phyloP scores from a whole-genome alignment of 2,329 filamentous ascomycete species.

The Scleromitrula shiraiana region DNA sequence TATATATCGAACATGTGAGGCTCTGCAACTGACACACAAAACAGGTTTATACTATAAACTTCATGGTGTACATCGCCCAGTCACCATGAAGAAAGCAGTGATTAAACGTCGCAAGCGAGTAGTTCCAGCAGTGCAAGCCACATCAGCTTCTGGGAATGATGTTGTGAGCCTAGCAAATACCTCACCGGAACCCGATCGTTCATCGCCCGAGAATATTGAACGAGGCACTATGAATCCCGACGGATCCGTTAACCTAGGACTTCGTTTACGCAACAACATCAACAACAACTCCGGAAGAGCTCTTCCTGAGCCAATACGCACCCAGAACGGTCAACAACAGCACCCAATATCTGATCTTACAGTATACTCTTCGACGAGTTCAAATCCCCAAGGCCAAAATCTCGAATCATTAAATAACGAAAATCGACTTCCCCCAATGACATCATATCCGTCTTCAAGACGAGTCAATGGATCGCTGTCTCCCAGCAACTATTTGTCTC shows the following conservation, averaged over 20 bases:
- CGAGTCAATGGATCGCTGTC: conserved; percentile 50
- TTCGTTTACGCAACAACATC: conserved; percentile 39
- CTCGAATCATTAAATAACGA: conserved; percentile 43
- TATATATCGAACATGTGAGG: background rate
- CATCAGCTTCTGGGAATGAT: conserved; percentile 39
- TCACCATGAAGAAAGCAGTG: conserved; percentile 97
- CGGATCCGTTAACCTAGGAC: conserved; percentile 55
- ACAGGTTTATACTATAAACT: conserved; percentile 88
- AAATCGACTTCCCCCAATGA: conserved; percentile 48
- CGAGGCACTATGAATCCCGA: conserved; percentile 53
- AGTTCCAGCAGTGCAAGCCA: conserved; percentile 60
- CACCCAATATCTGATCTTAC: conserved; percentile 37
- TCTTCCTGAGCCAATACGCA: conserved; percentile 25
- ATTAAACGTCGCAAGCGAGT: conserved; percentile 95
- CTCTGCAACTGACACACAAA: conserved; percentile 13
- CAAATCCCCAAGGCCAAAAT: conserved; percentile 20
- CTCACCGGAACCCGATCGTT: conserved; percentile 29
- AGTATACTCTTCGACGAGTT: conserved; percentile 35
- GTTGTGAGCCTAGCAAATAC: conserved; percentile 30
- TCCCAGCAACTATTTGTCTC: conserved; percentile 51
- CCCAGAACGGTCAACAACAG: conserved; percentile 20
- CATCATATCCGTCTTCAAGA: conserved; percentile 33
- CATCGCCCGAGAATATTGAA: conserved; percentile 20
- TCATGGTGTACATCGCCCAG: conserved; percentile 84
- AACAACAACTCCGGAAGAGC: conserved; percentile 28